Evolutionary conservation across 768 basidiomycete genomes (phyloP).

Genomic region (Auriculariales sp.): DNA sequence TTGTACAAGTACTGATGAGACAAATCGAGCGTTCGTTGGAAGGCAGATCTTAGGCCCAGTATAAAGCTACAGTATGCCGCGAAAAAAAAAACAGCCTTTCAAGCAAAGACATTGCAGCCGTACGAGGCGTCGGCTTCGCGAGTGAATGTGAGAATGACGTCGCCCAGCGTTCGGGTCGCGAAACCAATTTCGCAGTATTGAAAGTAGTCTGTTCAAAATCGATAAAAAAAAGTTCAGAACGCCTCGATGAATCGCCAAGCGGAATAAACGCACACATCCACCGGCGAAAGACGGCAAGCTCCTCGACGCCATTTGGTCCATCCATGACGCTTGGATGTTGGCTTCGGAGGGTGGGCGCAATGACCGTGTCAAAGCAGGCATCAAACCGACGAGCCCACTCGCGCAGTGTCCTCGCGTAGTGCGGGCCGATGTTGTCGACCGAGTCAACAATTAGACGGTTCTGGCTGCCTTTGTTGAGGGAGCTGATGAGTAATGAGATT

Average conservation of each 20-base stretch:
- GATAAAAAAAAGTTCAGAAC: neutral
- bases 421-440: conserved; percentile 72
- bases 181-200: conserved; percentile 65
- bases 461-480: conserved; percentile 55
- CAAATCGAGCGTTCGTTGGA: no score
- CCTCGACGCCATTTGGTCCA: conserved; percentile 26
- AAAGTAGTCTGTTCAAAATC: conserved; percentile 24
- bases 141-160: conserved; percentile 50
- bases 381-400: conserved; percentile 60
- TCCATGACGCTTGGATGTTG: conserved; percentile 49
- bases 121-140: conserved; percentile 49
- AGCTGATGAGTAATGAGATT: conserved; percentile 67
- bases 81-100: no score
- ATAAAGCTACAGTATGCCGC: no score
- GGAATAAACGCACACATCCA: conserved; percentile 42
- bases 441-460: conserved; percentile 70
- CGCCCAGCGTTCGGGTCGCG: conserved; percentile 47
- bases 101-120: conserved; percentile 29
- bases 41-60: no score
- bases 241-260: conserved; percentile 12
- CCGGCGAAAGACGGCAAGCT: conserved; percentile 59
- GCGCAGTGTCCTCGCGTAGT: conserved; percentile 74
- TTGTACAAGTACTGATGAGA: no score
- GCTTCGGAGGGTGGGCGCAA: conserved; percentile 41
- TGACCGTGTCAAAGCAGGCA: conserved; percentile 37